Evolutionary conservation across 2,329 filamentous ascomycete species (phyloP).

Genomic region (Phaeophleospora eucalypticola): DNA sequence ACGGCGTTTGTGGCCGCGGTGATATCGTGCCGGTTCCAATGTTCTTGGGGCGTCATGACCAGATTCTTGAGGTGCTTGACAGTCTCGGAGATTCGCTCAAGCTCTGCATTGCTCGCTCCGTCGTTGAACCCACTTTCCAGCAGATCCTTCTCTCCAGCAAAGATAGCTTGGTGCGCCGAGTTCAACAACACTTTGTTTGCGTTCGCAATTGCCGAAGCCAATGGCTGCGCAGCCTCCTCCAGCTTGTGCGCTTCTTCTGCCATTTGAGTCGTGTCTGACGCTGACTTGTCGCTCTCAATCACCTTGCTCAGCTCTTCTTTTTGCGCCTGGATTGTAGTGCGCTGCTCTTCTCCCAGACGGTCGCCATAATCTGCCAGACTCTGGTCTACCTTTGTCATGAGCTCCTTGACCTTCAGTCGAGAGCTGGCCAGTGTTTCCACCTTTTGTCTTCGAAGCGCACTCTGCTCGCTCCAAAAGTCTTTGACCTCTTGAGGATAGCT

Average conservation of each 20-base stretch:
- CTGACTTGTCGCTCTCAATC: slow-evolving; percentile 19
- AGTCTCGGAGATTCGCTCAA: slow-evolving; percentile 23
- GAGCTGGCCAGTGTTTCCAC: slow-evolving; percentile 19
- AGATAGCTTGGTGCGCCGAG: slow-evolving; percentile 35
- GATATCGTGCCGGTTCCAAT: slow-evolving; percentile 31
- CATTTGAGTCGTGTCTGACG: slow-evolving; percentile 18
- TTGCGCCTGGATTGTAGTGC: slow-evolving; percentile 26
- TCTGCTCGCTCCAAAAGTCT: slow-evolving; percentile 36
- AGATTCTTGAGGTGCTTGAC: slow-evolving; percentile 28
- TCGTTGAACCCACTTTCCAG: slow-evolving; percentile 19
- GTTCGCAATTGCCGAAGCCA: slow-evolving; percentile 22
- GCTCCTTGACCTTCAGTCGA: slow-evolving; percentile 22
- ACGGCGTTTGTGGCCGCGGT: slow-evolving; percentile 28
- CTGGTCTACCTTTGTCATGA: slow-evolving; percentile 24
- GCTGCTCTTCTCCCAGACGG: slow-evolving; percentile 24
- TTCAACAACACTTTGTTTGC: slow-evolving; percentile 29
- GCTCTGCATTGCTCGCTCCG: slow-evolving; percentile 14
- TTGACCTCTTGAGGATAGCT: slow-evolving; percentile 35
- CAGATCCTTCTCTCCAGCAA: slow-evolving; percentile 33
- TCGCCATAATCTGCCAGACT: slow-evolving; percentile 28
- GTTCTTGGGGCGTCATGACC: slow-evolving; percentile 30
- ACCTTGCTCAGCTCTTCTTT: slow-evolving; percentile 26
- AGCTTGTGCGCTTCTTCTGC: slow-evolving; percentile 19
- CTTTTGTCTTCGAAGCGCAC: slow-evolving; percentile 22
- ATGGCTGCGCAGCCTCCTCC: slow-evolving; percentile 21